Base-by-base conservation (phyloP, 495 filamentous ascomycete species). In the Penicillium antarcticum region DNA sequence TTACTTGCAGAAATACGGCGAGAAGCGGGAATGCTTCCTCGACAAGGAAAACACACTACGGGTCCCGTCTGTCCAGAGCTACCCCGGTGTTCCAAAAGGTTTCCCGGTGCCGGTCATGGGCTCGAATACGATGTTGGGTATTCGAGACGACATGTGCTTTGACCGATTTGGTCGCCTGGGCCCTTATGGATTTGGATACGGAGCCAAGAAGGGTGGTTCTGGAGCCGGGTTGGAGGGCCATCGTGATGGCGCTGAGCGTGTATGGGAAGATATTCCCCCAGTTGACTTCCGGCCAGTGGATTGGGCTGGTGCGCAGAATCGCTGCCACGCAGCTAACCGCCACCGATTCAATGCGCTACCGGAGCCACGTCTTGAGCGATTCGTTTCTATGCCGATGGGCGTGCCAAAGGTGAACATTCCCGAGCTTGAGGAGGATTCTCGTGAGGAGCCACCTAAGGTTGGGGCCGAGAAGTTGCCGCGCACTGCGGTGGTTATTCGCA, bases 61-160 rank as follows among this genome's bases (percentile, higher is more conserved):
- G 29, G 72, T 91, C 10, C 91, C 91, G 9, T 56, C 68, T 4
- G 68, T 94, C 42, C 84, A 83, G 21, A 84, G 84, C 48, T 90
- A 87, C 51, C 68, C 80, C 10, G 92, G 91, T 4, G 78, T 92
- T 5, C 83, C 87, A 3, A 73, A 80, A 38, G 91, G 91, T 0
- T 91, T 95, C 66, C 95, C 94, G 1, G 83, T 90, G 33, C 78
- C 88, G 43, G 79, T 88, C 2, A 81, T 95, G 60, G 94, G 94
- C 3, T 91, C 87, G 0, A 87, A 96, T 63, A 80, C 86, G 4
- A 71, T 95, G 37, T 66, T 97, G 5, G 91, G 85, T 0, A 76
- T 96, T 23, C 84, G 84, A 24, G 83, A 96, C 51, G 88, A 95
- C 63, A 79, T 97, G 44, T 98, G 94, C 73, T 97, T 96, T 69